Percentiles rank a stretch among this genome's conserved stretches.
These are phyloP conservation scores for Beauveria asiatica DNA, from an alignment of 2,329 filamentous ascomycete species.

Conservation along the genomic window DNA sequence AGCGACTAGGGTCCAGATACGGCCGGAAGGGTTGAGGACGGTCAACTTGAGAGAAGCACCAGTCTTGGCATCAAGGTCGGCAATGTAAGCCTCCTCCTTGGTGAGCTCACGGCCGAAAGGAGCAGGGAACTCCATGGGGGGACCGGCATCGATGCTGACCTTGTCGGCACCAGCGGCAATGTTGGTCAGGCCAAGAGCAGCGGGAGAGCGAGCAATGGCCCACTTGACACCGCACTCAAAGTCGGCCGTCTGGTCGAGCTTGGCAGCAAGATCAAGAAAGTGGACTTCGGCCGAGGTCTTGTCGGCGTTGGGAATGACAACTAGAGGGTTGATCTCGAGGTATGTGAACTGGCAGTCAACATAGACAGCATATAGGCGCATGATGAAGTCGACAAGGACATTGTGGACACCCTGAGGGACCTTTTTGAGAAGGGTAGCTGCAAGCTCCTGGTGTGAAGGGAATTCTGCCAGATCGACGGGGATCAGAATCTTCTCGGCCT, in stretches of 20 bases:
- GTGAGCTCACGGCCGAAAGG: conserved; percentile 96
- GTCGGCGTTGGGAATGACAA: conserved; percentile 91
- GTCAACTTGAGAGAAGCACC: conserved; percentile 98
- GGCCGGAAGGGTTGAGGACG: conserved; percentile 82
- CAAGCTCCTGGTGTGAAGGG: conserved; percentile 93
- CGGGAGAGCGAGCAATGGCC: conserved; percentile 88
- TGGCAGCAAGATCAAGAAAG: conserved; percentile 97
- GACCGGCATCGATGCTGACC: conserved; percentile 90
- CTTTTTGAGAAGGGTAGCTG: conserved; percentile 75
- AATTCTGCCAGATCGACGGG: conserved; percentile 92
- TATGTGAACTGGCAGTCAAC: conserved; percentile 99
- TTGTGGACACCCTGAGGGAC: conserved; percentile 95
- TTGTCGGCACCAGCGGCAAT: conserved; percentile 58
- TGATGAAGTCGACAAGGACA: conserved; percentile 98
- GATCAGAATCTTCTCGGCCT: conserved; percentile 97
- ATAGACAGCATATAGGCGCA: conserved; percentile 94
- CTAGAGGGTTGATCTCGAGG: conserved; percentile 98
- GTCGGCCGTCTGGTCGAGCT: conserved; percentile 97
- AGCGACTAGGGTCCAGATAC: conserved; percentile 96
- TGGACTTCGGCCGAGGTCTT: conserved; percentile 89
- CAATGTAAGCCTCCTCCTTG: conserved; percentile 99
- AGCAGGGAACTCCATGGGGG: conserved; percentile 97
- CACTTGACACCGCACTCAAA: conserved; percentile 99
- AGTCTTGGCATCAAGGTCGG: conserved; percentile 97
- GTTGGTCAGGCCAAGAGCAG: conserved; percentile 74